phyloP scores from a whole-genome alignment of 108 stramenopile species.

The Cyclotella cryptica region DNA sequence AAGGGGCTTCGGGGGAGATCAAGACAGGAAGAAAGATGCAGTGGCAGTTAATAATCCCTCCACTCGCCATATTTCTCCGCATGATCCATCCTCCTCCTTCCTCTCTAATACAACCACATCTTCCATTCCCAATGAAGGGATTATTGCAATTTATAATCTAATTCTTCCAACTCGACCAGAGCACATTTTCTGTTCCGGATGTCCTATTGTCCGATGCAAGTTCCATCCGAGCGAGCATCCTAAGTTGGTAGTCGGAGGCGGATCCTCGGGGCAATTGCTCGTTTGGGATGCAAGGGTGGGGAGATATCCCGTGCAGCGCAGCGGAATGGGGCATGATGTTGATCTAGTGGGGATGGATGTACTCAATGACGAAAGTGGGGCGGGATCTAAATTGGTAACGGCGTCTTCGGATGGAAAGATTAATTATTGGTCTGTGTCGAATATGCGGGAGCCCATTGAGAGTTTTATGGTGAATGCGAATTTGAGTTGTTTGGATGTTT shows the following conservation, averaged over 20 bases:
- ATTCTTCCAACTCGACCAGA: conserved; percentile 87
- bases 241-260: conserved; percentile 78
- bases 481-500: conserved; percentile 79
- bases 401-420: conserved; percentile 77
- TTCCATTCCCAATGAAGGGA: conserved; percentile 62
- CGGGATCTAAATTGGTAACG: conserved; percentile 74
- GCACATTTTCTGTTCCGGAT: conserved; percentile 86
- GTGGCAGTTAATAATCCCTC: conserved; percentile 9
- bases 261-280: conserved; percentile 81
- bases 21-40: background rate
- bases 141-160: conserved; percentile 84
- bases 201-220: conserved; percentile 70
- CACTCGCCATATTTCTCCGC: conserved; percentile 55
- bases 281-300: conserved; percentile 90
- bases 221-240: conserved; percentile 89
- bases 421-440: conserved; percentile 85
- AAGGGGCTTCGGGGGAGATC: background rate
- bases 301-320: conserved; percentile 84
- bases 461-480: conserved; percentile 68
- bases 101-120: conserved; percentile 42
- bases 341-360: conserved; percentile 64
- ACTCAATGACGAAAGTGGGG: conserved; percentile 24
- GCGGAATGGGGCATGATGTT: conserved; percentile 73
- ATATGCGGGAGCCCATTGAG: conserved; percentile 85
- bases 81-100: conserved; percentile 74